Evolutionary conservation across 2,329 filamentous ascomycete species (phyloP).

Genomic region (Zarea fungicola): DNA sequence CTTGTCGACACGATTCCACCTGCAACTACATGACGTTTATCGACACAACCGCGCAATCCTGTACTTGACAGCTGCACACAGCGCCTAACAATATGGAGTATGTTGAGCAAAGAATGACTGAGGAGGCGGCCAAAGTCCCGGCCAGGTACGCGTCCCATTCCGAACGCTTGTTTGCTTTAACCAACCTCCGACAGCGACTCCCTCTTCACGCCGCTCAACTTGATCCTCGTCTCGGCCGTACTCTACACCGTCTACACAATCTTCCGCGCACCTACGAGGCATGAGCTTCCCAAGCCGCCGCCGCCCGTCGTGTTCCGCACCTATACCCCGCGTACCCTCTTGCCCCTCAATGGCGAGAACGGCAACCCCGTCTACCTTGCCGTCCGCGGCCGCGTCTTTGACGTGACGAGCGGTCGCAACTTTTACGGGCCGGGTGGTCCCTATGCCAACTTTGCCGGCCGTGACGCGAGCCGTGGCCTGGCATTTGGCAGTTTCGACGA

Average conservation of each 20-base stretch:
- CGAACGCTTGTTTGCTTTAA: neutral
- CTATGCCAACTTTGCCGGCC: conserved; percentile 92
- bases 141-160: conserved; percentile 26
- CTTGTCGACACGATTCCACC: no score
- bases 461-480: conserved; percentile 82
- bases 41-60: neutral
- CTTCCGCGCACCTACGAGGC: conserved; percentile 43
- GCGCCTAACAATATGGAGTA: conserved; percentile 46
- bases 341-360: conserved; percentile 75
- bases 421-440: conserved; percentile 96
- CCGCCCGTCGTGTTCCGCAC: conserved; percentile 59
- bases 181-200: conserved; percentile 29
- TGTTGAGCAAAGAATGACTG: conserved; percentile 50
- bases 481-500: conserved; percentile 90
- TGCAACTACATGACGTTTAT: neutral
- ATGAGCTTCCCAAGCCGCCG: conserved; percentile 45
- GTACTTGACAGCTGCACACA: neutral
- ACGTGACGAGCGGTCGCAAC: conserved; percentile 79
- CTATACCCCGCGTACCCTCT: conserved; percentile 74
- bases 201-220: conserved; percentile 58
- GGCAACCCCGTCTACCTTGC: conserved; percentile 77
- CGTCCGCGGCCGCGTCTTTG: conserved; percentile 88
- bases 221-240: conserved; percentile 51
- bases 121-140: conserved; percentile 45
- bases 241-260: conserved; percentile 54